Evolutionary conservation across 106 monocot species (phyloP).

Genomic region (Narthecium ossifragum): DNA sequence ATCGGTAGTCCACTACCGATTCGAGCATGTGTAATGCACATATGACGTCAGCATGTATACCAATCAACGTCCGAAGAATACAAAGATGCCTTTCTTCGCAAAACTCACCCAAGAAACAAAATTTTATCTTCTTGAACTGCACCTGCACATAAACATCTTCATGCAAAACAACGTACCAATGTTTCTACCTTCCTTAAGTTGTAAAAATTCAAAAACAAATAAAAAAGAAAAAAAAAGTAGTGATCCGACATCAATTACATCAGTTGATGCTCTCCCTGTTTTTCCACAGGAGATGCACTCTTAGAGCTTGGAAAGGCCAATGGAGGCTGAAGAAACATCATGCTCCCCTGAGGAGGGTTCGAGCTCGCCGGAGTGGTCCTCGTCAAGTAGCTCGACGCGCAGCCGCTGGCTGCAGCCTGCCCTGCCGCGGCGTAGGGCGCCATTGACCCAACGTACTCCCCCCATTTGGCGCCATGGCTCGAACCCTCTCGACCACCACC

Average conservation of each 20-base stretch:
- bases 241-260: neutral
- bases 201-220: neutral
- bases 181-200: neutral
- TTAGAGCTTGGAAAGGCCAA: conserved; percentile 19
- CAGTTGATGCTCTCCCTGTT: conserved; percentile 32
- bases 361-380: conserved; percentile 1
- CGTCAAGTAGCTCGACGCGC: conserved; percentile 9
- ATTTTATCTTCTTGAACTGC: neutral
- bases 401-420: conserved; percentile 1
- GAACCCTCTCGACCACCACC: conserved; percentile 2
- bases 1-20: no score
- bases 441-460: conserved; percentile 1
- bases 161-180: neutral
- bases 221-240: neutral
- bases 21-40: no score
- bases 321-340: conserved; percentile 25
- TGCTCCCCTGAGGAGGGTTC: conserved; percentile 6
- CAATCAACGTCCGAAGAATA: no score
- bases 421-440: neutral
- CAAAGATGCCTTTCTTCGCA: neutral
- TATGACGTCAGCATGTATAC: no score
- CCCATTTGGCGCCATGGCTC: conserved; percentile 16
- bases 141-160: neutral
- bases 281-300: conserved; percentile 33
- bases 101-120: neutral